A percentile compares a stretch with the other conserved stretches of the same genome.
phyloP scores from a whole-genome alignment of 495 filamentous ascomycete genomes.

The Talaromyces ruber region DNA sequence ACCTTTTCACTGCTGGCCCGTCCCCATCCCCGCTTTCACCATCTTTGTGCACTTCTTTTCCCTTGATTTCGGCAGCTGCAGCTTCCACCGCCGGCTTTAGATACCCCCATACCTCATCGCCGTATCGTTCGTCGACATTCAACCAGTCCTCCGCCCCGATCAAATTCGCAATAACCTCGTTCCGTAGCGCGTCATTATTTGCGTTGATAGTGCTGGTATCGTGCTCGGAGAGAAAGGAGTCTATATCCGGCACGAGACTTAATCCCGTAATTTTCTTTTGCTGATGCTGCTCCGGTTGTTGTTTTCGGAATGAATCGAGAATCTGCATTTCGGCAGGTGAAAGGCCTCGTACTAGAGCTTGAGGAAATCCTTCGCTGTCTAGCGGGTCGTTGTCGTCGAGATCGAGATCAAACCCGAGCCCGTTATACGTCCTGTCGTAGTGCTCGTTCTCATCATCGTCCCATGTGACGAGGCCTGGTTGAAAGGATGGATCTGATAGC shows the following conservation, averaged over 20 bases:
- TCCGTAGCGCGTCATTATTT: slow-evolving; percentile 16
- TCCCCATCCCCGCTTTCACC: slow-evolving; percentile 15
- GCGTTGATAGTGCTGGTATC: slow-evolving; percentile 9
- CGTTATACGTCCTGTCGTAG: slow-evolving; percentile 5
- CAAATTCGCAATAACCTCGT: slow-evolving; percentile 20
- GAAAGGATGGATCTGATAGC: slow-evolving; percentile 43
- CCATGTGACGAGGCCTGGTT: slow-evolving; percentile 43
- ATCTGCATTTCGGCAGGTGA: slow-evolving; percentile 17
- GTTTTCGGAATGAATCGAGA: slow-evolving; percentile 28
- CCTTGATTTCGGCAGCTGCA: slow-evolving; percentile 51
- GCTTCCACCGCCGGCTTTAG: slow-evolving; percentile 51
- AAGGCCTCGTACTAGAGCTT: not conserved
- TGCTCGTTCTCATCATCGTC: slow-evolving; percentile 30
- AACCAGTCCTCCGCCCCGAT: slow-evolving; percentile 46
- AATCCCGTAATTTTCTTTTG: slow-evolving; percentile 13
- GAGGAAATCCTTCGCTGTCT: not conserved
- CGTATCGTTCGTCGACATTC: slow-evolving; percentile 54
- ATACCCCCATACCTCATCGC: slow-evolving; percentile 75
- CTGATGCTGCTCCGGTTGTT: not conserved
- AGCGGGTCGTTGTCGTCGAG: not conserved
- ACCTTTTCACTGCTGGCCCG: slow-evolving; percentile 36
- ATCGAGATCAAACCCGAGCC: not conserved
- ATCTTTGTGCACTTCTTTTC: slow-evolving; percentile 11
- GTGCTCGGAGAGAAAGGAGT: slow-evolving; percentile 15
- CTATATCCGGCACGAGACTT: slow-evolving; percentile 39